Percentiles rank a stretch among this genome's conserved stretches.
These are phyloP conservation scores for Microcyclospora pomicola DNA, from an alignment of 2,329 filamentous ascomycete genomes.

Conservation along the genomic window DNA sequence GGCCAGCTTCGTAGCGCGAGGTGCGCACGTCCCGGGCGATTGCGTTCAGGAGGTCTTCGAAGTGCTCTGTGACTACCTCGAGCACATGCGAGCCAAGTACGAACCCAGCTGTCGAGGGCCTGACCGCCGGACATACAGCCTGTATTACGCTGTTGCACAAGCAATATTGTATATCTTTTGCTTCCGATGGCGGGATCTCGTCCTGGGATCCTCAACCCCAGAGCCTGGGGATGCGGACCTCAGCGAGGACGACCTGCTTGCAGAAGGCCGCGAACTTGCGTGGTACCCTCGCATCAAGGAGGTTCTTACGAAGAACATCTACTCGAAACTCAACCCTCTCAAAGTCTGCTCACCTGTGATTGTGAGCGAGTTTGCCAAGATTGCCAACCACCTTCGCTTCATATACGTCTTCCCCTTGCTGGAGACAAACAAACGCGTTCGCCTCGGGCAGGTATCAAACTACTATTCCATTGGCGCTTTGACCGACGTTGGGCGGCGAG, in stretches of 20 bases:
- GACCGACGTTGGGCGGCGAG: slow-evolving; percentile 38
- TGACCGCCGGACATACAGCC: slow-evolving; percentile 67
- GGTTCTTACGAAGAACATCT: slow-evolving; percentile 62
- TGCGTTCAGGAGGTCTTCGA: slow-evolving; percentile 73
- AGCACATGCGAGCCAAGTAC: slow-evolving; percentile 57
- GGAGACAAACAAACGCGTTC: slow-evolving; percentile 82
- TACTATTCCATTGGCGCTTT: slow-evolving; percentile 33
- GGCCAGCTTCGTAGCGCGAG: slow-evolving; percentile 84
- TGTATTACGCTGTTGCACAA: slow-evolving; percentile 81
- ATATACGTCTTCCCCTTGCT: slow-evolving; percentile 81
- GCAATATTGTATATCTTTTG: slow-evolving; percentile 91
- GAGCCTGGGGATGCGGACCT: slow-evolving; percentile 29
- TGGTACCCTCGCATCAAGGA: slow-evolving; percentile 68
- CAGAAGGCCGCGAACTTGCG: slow-evolving; percentile 56
- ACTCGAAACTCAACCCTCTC: slow-evolving; percentile 81
- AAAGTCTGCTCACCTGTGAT: slow-evolving; percentile 88
- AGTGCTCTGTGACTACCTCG: slow-evolving; percentile 63
- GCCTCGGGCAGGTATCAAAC: slow-evolving; percentile 54
- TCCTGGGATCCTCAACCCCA: slow-evolving; percentile 38
- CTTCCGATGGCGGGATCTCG: slow-evolving; percentile 91
- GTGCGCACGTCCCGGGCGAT: slow-evolving; percentile 61
- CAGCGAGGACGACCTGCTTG: slow-evolving; percentile 40
- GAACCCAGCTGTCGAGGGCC: slow-evolving; percentile 67
- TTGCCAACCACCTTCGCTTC: slow-evolving; percentile 73
- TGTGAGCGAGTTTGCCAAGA: slow-evolving; percentile 78